Conservation (phyloP, 192 early-diverging fungal species). For the Coemansia sp. region DNA sequence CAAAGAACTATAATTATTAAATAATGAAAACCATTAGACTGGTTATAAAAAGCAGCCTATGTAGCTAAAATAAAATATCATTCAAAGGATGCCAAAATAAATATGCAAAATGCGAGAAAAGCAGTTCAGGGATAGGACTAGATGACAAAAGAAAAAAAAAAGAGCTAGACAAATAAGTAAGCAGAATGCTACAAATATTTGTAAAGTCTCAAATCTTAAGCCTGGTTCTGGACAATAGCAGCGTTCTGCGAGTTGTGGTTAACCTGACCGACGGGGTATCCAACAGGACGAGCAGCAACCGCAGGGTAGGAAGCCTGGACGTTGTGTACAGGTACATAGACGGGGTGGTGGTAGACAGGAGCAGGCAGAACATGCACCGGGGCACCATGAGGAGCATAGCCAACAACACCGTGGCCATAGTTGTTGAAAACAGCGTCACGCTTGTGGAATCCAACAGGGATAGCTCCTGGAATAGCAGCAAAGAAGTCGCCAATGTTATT, state of each 20-base stretch:
- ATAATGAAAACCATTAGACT: neutral
- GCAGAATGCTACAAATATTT: neutral
- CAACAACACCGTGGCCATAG: conserved; percentile 15
- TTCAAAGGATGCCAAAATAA: neutral
- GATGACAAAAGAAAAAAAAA: neutral
- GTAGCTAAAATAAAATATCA: neutral
- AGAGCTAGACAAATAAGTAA: neutral
- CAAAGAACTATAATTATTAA: no score
- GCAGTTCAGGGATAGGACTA: neutral
- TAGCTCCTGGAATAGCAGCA: neutral
- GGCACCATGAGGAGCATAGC: conserved; percentile 5
- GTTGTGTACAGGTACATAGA: conserved; percentile 1
- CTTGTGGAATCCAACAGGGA: conserved; percentile 5
- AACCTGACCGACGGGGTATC: conserved; percentile 6
- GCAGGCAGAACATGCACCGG: conserved; percentile 7
- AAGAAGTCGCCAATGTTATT: conserved; percentile 29
- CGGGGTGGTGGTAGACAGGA: conserved; percentile 8
- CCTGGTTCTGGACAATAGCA: conserved; percentile 19
- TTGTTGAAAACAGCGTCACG: conserved; percentile 32
- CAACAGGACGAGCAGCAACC: neutral
- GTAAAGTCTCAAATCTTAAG: conserved; percentile 3
- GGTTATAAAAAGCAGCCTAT: neutral
- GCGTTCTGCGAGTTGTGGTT: conserved; percentile 12
- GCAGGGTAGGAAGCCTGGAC: neutral
- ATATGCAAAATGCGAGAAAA: neutral